These are phyloP conservation scores for Casaregolazyma suthepensis DNA, from an alignment of 1,139 yeast genomes.

Conservation along the genomic window DNA sequence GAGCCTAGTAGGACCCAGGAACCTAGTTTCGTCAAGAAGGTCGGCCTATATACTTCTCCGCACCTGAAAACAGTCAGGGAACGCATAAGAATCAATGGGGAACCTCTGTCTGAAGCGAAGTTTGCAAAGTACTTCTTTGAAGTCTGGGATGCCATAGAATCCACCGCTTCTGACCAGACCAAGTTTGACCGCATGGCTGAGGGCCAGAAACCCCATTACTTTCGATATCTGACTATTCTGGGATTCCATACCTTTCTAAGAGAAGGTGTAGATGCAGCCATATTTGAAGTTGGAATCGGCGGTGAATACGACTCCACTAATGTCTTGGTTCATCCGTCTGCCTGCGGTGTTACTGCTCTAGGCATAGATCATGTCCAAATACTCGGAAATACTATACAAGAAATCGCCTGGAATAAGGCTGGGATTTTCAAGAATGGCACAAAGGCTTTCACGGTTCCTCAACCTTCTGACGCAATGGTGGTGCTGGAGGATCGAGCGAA, in stretches of 20 bases:
- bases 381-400: conserved; percentile 81
- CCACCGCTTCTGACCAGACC: conserved; percentile 48
- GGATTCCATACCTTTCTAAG: conserved; percentile 85
- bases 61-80: conserved; percentile 92
- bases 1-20: conserved; percentile 22
- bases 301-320: conserved; percentile 96
- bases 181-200: conserved; percentile 69
- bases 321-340: conserved; percentile 70
- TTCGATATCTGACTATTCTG: conserved; percentile 79
- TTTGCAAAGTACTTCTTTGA: conserved; percentile 90
- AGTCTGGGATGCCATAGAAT: conserved; percentile 76
- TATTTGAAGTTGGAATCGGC: conserved; percentile 97
- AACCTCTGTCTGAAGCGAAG: conserved; percentile 70
- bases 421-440: conserved; percentile 76
- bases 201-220: conserved; percentile 83
- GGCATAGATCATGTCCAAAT: conserved; percentile 92
- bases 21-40: conserved; percentile 29
- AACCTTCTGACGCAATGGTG: conserved; percentile 43
- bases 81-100: conserved; percentile 80
- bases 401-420: conserved; percentile 94
- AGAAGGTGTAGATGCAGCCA: conserved; percentile 88
- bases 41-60: conserved; percentile 93
- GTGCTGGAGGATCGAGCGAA: conserved; percentile 56
- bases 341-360: conserved; percentile 76
- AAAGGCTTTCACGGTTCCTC: conserved; percentile 64